Percentiles rank a stretch among this genome's conserved stretches.
Conservation (phyloP, 2,329 filamentous ascomycete species). For the Hypomyces rosellus region DNA sequence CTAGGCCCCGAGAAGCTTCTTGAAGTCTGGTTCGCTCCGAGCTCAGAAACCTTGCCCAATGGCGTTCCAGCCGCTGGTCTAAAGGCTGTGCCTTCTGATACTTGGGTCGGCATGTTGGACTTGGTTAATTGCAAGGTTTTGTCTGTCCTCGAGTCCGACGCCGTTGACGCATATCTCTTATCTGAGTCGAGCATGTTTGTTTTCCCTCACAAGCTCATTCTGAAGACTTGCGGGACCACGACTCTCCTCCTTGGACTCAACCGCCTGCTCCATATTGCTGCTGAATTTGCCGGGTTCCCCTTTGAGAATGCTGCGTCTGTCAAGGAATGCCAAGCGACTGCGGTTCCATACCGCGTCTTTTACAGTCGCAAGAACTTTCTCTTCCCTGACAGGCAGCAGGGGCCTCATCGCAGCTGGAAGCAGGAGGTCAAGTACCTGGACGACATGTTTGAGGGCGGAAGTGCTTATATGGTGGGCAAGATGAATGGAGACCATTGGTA, state of each 20-base stretch:
- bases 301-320: constrained; percentile 63
- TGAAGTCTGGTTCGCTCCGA: constrained; percentile 95
- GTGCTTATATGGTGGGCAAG: constrained; percentile 98
- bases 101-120: constrained; percentile 96
- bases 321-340: constrained; percentile 64
- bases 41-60: constrained; percentile 63
- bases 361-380: constrained; percentile 99
- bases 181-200: constrained; percentile 99
- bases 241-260: constrained; percentile 85
- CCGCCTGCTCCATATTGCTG: constrained; percentile 87
- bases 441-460: constrained; percentile 83
- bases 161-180: constrained; percentile 91
- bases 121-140: constrained; percentile 98
- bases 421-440: constrained; percentile 92
- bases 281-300: constrained; percentile 81
- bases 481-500: constrained; percentile 99
- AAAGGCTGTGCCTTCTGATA: constrained; percentile 76
- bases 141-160: constrained; percentile 86
- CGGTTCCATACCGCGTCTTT: constrained; percentile 91
- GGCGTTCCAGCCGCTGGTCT: constrained; percentile 68
- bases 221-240: constrained; percentile 97
- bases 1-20: constrained; percentile 90
- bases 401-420: constrained; percentile 95
- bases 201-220: constrained; percentile 97
- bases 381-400: constrained; percentile 88